Evolutionary conservation across 768 basidiomycete genomes (phyloP).

Genomic region (Auricularia heimuer): DNA sequence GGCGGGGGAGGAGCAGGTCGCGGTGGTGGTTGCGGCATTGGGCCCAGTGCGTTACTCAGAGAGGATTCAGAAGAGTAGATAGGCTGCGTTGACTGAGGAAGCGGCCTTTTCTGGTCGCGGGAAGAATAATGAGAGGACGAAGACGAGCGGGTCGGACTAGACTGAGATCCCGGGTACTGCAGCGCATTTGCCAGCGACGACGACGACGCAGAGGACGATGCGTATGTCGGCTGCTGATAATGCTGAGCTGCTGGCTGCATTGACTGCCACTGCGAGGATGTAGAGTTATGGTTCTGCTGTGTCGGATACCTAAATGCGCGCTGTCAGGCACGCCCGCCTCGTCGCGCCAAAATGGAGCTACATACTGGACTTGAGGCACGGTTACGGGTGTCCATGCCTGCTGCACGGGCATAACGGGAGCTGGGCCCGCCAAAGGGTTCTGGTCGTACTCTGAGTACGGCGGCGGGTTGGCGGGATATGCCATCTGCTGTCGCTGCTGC

Average conservation of each 20-base stretch:
- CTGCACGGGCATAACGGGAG: slow-evolving; percentile 32
- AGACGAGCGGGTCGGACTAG: slow-evolving; percentile 5
- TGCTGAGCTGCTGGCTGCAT: slow-evolving; percentile 34
- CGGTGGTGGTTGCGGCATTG: slow-evolving; percentile 8
- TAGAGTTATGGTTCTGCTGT: slow-evolving; percentile 15
- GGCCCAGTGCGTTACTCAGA: slow-evolving; percentile 6
- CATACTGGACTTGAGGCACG: slow-evolving; percentile 8
- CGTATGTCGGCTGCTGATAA: slow-evolving; percentile 52
- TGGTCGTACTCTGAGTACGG: slow-evolving; percentile 62
- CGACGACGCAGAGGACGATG: slow-evolving; percentile 45
- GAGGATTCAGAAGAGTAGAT: slow-evolving; percentile 4
- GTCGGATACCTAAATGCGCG: slow-evolving; percentile 20
- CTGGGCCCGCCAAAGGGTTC: slow-evolving; percentile 46
- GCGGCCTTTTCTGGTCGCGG: neutral
- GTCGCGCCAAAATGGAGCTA: slow-evolving; percentile 16
- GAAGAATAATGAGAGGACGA: neutral
- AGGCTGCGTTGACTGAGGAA: neutral
- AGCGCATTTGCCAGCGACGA: slow-evolving; percentile 72
- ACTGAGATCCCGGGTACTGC: slow-evolving; percentile 26
- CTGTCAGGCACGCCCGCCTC: slow-evolving; percentile 26
- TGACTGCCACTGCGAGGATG: slow-evolving; percentile 32
- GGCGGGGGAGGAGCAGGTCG: slow-evolving; percentile 9
- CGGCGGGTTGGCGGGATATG: slow-evolving; percentile 29
- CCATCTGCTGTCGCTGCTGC: neutral
- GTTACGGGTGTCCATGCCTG: slow-evolving; percentile 18